Base-by-base conservation (phyloP, 2,329 filamentous ascomycete species). In the Didymella exigua region DNA sequence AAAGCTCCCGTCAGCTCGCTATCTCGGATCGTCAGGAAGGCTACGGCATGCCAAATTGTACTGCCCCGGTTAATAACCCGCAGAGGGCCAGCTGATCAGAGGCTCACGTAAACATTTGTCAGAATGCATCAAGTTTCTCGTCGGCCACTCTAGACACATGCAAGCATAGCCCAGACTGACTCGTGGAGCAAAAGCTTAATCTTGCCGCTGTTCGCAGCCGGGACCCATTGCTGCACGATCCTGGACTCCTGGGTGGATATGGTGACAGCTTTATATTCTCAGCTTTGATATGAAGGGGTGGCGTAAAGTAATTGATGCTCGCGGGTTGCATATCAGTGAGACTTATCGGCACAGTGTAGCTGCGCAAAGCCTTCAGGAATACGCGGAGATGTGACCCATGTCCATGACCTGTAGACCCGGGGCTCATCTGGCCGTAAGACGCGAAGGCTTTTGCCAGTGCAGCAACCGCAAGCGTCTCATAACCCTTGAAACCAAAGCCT, bases 51-150 rank as follows among this genome's bases (percentile, higher is more conserved):
- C 18, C 10, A 37, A 31, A 23, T 14, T n/a, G 10, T 5, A 18
- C 42, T 45, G 16, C n/a, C 23, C 19, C n/a, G 24, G 33, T 34
- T 24, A 13, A 40, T 23, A 16, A 21, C 14, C 10, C 2, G 27
- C 2, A 10, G 7, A 14, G 3, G 16, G 23, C 19, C 50, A 43
- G 43, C 43, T 53, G 43, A 53, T 18, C 36, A 21, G 30, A n/a
- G 36, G 50, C 50, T 31, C 31, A 43, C 9, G 18, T 31, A 36
- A 16, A 18, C 18, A 37, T 36, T 53, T 43, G 50, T 3, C 18
- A 37, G 23, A 2, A 36, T 21, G 36, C 29, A 42, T 10, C 23
- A 47, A 16, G 49, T 47, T 53, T 37, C 43, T 53, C 36, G 26
- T 24, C 16, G 27, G 18, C 11, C 21, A 26, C 34, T 29, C 27